These are phyloP conservation scores for Viridothelium virens DNA, from an alignment of 495 filamentous ascomycete genomes.

Conservation along the genomic window DNA sequence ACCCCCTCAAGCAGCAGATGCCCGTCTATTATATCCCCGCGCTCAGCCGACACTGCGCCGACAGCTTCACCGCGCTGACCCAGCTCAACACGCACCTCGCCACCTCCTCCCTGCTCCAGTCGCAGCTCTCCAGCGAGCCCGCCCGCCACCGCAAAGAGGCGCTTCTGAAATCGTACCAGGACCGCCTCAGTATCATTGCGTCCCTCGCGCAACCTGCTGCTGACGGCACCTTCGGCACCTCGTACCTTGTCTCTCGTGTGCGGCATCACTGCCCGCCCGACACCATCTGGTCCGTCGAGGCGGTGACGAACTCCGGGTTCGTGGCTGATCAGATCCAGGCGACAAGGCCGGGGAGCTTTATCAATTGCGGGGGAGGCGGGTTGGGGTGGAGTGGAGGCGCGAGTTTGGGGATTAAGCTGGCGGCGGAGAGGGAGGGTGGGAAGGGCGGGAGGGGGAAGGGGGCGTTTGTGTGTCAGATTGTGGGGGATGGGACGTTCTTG, in stretches of 20 bases:
- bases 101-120: conserved; percentile 37
- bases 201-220: conserved; percentile 46
- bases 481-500: conserved; percentile 86
- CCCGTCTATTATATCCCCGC: conserved; percentile 66
- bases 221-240: conserved; percentile 60
- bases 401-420: conserved; percentile 76
- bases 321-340: conserved; percentile 78
- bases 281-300: conserved; percentile 79
- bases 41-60: conserved; percentile 66
- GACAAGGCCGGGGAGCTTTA: conserved; percentile 70
- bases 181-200: conserved; percentile 52
- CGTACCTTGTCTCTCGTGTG: conserved; percentile 60
- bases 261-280: conserved; percentile 54
- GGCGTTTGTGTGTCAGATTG: conserved; percentile 86
- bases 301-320: conserved; percentile 72
- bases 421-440: conserved; percentile 50
- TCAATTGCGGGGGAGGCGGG: conserved; percentile 91
- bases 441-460: conserved; percentile 39
- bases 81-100: conserved; percentile 56
- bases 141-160: conserved; percentile 44
- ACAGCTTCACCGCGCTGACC: conserved; percentile 60
- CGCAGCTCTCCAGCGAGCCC: conserved; percentile 25
- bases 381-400: conserved; percentile 94
- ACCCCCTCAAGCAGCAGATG: conserved; percentile 39
- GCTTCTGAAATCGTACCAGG: conserved; percentile 52